Percentiles rank a stretch among this genome's conserved stretches.
Conservation (phyloP, 1,284 basidiomycete species). For the Ustilago cynodontis region DNA sequence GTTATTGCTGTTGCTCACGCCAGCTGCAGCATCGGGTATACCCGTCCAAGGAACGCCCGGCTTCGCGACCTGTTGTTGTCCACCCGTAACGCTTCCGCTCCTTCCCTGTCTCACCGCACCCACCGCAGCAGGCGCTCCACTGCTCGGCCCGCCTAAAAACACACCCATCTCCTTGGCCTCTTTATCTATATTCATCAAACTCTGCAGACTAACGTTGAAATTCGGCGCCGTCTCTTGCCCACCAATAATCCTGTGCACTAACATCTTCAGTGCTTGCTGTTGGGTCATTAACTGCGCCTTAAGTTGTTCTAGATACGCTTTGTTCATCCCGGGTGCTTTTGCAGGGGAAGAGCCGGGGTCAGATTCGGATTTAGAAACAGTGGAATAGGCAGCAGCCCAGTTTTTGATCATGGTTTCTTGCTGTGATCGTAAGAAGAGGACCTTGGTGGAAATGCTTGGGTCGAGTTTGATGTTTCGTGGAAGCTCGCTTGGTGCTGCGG, state of each 20-base stretch:
- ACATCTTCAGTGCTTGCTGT: conserved; percentile 53
- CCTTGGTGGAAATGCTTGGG: conserved; percentile 42
- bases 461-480: conserved; percentile 48
- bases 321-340: conserved; percentile 42
- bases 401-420: conserved; percentile 63
- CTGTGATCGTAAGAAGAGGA: conserved; percentile 58
- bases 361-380: conserved; percentile 26
- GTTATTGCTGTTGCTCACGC: not conserved
- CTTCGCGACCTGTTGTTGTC: conserved; percentile 4
- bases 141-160: conserved; percentile 52
- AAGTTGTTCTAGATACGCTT: conserved; percentile 53
- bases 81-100: conserved; percentile 30
- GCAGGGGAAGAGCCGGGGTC: not conserved
- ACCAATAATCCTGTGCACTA: conserved; percentile 45
- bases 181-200: conserved; percentile 60
- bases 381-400: conserved; percentile 39
- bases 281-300: conserved; percentile 55
- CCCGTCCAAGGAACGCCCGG: not conserved
- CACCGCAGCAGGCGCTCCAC: conserved; percentile 6
- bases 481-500: conserved; percentile 2
- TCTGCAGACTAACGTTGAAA: conserved; percentile 55
- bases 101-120: conserved; percentile 17
- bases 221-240: conserved; percentile 47
- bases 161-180: conserved; percentile 61
- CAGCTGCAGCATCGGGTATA: not conserved